Conservation (phyloP, 2,329 filamentous ascomycete genomes). For the Monosporascus sp. region DNA sequence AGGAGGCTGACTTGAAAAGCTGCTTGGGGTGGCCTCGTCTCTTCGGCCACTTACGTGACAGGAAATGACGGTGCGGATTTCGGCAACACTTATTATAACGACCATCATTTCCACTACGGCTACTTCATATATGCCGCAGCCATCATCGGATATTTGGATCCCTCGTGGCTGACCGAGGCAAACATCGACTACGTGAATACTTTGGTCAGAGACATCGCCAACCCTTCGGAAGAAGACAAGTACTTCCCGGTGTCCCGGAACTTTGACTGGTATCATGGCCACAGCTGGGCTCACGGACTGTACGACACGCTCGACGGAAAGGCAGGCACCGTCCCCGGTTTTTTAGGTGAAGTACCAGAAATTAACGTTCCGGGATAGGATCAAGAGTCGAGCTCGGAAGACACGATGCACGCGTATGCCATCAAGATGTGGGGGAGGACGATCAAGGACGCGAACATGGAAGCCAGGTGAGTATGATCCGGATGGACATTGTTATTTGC, state of each 20-base stretch:
- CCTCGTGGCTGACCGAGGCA: conserved; percentile 58
- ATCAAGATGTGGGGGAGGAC: conserved; percentile 91
- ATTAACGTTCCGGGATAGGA: conserved; percentile 34
- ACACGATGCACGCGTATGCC: conserved; percentile 79
- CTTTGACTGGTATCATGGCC: conserved; percentile 94
- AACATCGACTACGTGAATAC: conserved; percentile 80
- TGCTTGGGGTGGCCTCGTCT: conserved; percentile 77
- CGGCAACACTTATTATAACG: conserved; percentile 82
- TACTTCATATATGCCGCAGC: conserved; percentile 88
- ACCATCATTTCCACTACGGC: conserved; percentile 72
- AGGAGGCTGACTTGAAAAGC: conserved; percentile 28
- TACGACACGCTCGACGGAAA: conserved; percentile 69
- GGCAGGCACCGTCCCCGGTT: conserved; percentile 25
- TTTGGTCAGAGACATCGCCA: conserved; percentile 77
- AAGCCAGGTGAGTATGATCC: conserved; percentile 51
- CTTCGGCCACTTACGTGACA: conserved; percentile 64
- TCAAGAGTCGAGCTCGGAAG: conserved; percentile 85
- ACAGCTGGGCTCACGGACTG: conserved; percentile 85
- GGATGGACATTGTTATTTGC: not conserved
- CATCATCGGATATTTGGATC: conserved; percentile 74
- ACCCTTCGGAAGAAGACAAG: conserved; percentile 63
- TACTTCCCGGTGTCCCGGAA: conserved; percentile 76
- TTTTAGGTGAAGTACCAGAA: not conserved
- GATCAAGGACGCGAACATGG: conserved; percentile 70
- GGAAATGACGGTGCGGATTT: conserved; percentile 72